Evolutionary conservation across 352 stramenopile species (phyloP), one percentile per base, ranked within the genome.

Genomic region (Phytophthora melonis): DNA sequence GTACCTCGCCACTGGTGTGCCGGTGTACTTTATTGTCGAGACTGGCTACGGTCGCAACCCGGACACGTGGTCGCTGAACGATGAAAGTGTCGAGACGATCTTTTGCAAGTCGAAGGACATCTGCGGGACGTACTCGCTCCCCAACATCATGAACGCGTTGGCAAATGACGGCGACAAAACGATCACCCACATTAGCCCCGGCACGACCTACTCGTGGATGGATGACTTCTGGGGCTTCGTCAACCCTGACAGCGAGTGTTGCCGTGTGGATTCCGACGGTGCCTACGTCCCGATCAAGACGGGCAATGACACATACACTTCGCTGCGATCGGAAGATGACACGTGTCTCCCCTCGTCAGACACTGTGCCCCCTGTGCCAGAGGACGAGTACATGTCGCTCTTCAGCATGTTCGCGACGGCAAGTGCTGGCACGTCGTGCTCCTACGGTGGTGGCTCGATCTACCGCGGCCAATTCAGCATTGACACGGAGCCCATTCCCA

Each of bases 101-200:
- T 92, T 92, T 66, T 92, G 84, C 63, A 86, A 86, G 63, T 89
- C 82, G n/a, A 90, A 89, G 71, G 70, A 78, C 19, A 85, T 91
- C 49, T 91, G 84, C 59, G 61, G 68, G 21, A 81, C 82, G 0
- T 83, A 84, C 36, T 86, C 84, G 21, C 74, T 91, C n/a, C 79
- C 84, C 0, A 91, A 89, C 45, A 81, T 91, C 11, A 82, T 88
- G 52, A 77, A 89, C 57, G 82, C 82, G 1, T 69, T 90, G 19
- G 82, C 78, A 0, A 91, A 91, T 61, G 45, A 84, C 16, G 80
- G 70, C 2, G 58, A 86, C 54, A 81, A 79, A 27, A 63, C 52
- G 8, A 41, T 87, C 10, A 86, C 81, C 23, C 84, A 90, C 59
- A 83, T 90, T 55, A 88, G 79, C 55, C 75, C 77, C 7, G 83